Conservation (phyloP, 2,329 filamentous ascomycete species). For the Exophiala aquamarina region DNA sequence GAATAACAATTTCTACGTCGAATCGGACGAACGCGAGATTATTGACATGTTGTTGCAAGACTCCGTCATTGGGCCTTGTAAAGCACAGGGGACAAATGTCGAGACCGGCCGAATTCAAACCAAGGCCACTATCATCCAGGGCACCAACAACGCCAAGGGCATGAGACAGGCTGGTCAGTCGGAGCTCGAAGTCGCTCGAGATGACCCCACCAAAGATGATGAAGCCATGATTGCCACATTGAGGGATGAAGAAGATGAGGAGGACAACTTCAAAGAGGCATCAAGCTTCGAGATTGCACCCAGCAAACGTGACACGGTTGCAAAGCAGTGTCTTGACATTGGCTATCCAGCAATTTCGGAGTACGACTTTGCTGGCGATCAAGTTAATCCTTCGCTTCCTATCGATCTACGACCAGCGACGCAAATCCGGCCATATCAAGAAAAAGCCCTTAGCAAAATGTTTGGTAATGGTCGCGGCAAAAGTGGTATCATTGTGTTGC, state of each 20-base stretch:
- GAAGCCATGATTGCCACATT: slow-evolving; percentile 61
- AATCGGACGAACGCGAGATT: slow-evolving; percentile 84
- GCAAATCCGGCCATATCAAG: slow-evolving; percentile 91
- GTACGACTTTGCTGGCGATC: slow-evolving; percentile 94
- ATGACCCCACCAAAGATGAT: slow-evolving; percentile 22
- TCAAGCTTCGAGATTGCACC: slow-evolving; percentile 91
- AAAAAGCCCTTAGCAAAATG: slow-evolving; percentile 98
- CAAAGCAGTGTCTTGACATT: slow-evolving; percentile 84
- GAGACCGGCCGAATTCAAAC: slow-evolving; percentile 83
- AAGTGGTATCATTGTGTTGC: slow-evolving; percentile 94
- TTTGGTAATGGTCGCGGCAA: slow-evolving; percentile 97
- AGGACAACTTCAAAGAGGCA: slow-evolving; percentile 82
- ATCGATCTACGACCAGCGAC: slow-evolving; percentile 89
- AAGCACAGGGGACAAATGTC: slow-evolving; percentile 72
- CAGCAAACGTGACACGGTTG: slow-evolving; percentile 78
- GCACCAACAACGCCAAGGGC: slow-evolving; percentile 88
- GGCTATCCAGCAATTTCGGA: slow-evolving; percentile 89
- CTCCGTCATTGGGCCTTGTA: slow-evolving; percentile 73
- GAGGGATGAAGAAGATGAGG: slow-evolving; percentile 72
- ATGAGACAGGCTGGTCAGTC: slow-evolving; percentile 67
- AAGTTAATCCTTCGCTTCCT: slow-evolving; percentile 83
- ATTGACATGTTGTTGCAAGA: slow-evolving; percentile 86
- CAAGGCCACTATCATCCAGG: slow-evolving; percentile 84
- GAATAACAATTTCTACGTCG: slow-evolving; percentile 90
- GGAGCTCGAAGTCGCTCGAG: slow-evolving; percentile 29